Conservation (phyloP, 2,329 filamentous ascomycete species). For the Fusarium denticulatum region DNA sequence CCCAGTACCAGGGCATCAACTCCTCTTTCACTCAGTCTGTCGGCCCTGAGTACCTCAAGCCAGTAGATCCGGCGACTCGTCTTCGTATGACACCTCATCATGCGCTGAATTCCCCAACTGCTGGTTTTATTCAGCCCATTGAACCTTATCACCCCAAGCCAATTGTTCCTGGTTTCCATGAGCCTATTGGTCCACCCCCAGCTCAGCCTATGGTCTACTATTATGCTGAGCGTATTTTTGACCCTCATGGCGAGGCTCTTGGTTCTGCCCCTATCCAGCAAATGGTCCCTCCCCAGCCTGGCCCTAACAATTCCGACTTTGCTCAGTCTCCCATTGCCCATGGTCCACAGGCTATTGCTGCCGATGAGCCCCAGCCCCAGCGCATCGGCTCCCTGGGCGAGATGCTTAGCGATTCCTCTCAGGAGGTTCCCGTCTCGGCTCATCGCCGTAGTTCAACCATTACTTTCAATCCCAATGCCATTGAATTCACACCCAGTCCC, state of each 20-base stretch:
- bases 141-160: neutral
- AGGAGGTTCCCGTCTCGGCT: neutral
- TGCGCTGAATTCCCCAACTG: neutral
- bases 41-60: neutral
- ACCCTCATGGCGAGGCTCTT: neutral
- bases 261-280: rapidly evolving
- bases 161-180: neutral
- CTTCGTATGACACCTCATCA: neutral
- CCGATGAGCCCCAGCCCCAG: rapidly evolving
- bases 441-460: neutral
- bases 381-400: neutral
- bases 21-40: neutral
- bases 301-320: rapidly evolving
- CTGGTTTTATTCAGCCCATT: neutral
- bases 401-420: neutral
- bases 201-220: neutral
- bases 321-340: rapidly evolving
- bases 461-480: neutral
- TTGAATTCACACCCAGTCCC: neutral
- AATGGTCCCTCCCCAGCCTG: neutral
- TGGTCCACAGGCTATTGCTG: neutral
- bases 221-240: neutral
- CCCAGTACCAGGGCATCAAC: neutral
- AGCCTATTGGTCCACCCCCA: neutral
- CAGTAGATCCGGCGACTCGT: neutral